Evolutionary conservation across 495 filamentous ascomycete genomes (phyloP).

Genomic region (Mycothermus thermophilus): DNA sequence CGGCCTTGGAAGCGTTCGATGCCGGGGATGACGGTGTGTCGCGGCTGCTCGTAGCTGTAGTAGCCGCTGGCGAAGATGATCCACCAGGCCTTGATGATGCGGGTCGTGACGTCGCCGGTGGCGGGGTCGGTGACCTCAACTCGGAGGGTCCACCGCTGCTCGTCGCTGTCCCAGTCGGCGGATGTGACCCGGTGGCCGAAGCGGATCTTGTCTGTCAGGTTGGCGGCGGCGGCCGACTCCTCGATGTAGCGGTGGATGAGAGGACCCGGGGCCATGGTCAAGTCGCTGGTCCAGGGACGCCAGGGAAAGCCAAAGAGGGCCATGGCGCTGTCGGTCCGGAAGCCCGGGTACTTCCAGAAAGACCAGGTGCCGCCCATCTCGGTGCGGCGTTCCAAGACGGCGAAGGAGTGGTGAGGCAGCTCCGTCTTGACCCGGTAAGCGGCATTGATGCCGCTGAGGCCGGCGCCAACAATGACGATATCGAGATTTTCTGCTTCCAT

Average conservation of each 20-base stretch:
- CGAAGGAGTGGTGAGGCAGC: constrained; percentile 40
- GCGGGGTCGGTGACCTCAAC: constrained; percentile 29
- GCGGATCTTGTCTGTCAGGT: constrained; percentile 48
- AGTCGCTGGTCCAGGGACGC: constrained; percentile 47
- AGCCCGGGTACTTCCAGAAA: constrained; percentile 57
- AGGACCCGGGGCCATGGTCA: constrained; percentile 46
- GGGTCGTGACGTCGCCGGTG: constrained; percentile 29
- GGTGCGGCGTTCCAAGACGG: constrained; percentile 48
- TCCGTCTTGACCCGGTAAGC: constrained; percentile 53
- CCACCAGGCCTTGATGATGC: constrained; percentile 36
- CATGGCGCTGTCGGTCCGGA: constrained; percentile 54
- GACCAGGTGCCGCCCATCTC: constrained; percentile 58
- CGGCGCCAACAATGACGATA: constrained; percentile 57
- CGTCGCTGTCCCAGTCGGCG: constrained; percentile 45
- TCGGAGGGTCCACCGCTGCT: constrained; percentile 47
- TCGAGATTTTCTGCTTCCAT: constrained; percentile 28
- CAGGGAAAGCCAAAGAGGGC: constrained; percentile 56
- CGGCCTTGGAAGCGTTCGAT: constrained; percentile 43
- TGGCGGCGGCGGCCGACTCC: constrained; percentile 41
- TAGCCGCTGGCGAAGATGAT: constrained; percentile 53
- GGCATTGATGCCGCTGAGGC: constrained; percentile 64
- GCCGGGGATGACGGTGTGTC: constrained; percentile 44
- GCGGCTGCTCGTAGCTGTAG: constrained; percentile 48
- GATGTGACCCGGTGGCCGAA: constrained; percentile 42
- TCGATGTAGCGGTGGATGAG: constrained; percentile 50